Base-by-base conservation (phyloP, 768 basidiomycete genomes). In the Suillus clintonianus region DNA sequence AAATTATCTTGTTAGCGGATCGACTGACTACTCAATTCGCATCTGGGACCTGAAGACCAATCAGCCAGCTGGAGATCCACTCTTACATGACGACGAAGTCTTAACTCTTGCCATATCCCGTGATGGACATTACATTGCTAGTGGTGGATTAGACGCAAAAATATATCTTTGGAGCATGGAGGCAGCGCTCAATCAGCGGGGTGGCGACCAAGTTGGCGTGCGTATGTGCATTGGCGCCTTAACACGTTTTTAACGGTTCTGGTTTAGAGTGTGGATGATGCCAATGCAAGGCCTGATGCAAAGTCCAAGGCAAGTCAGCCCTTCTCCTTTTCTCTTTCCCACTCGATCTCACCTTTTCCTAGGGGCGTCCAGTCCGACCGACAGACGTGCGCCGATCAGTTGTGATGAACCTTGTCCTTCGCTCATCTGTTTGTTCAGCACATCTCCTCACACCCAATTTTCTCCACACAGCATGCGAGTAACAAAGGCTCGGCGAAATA, bases 41-140 rank as follows among this genome's bases (percentile, higher is more conserved):
- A 53, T 59, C 13, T 59, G 58, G 58, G 8, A 59, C 24, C 27
- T 45, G 24, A 19, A 17, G 17, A 43, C 24, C 5, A 30, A 59
- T 30, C 39, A 59, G 45, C 58, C 10, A 59, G 22, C 43, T 4
- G 58, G 58, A 17, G 81, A 82, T 1, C 72, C 84, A 2, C 75
- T 82, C 62, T 93, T 94, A 0, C 95, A 97, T 72, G 87, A 83
- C 11, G 92, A 92, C 68, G 90, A 93, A 75, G 84, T 97, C 0
- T 80, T 91, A 37, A 82, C 85, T 9, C 80, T 96, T 4, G 91
- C 94, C 5, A 70, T 95, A 42, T 94, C 91, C 67, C 81, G 83
- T 3, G 94, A 97, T 77, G 94, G 90, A 15, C 88, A 83, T 69
- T 86, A 87, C 60, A 81, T 97, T 7, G 92, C 88, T 3, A 94